These are phyloP conservation scores for Aspergillus tanneri DNA, from an alignment of 2,329 filamentous ascomycete species.

Conservation along the genomic window DNA sequence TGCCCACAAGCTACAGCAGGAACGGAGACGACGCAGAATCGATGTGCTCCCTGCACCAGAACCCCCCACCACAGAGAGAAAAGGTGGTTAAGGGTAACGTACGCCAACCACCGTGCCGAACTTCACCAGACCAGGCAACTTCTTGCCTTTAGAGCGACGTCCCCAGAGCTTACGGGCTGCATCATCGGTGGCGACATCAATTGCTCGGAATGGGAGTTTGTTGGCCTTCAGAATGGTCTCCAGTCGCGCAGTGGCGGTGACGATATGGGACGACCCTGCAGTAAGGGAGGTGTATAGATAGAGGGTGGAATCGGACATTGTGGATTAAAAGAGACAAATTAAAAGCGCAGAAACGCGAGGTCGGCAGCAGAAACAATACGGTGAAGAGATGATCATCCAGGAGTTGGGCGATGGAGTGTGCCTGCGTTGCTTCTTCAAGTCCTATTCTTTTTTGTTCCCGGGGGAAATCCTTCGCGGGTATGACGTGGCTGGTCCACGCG, in stretches of 20 bases:
- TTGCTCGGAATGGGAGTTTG: slow-evolving; percentile 85
- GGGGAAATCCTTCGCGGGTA: background rate
- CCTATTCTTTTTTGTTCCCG: background rate
- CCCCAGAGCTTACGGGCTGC: slow-evolving; percentile 87
- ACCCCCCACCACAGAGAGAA: background rate
- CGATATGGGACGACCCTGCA: slow-evolving; percentile 90
- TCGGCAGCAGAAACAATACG: background rate
- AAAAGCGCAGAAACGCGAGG: background rate
- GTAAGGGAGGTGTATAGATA: slow-evolving; percentile 97
- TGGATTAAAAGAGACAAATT: background rate
- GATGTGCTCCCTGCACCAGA: background rate
- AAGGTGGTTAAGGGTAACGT: slow-evolving; percentile 42
- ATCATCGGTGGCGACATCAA: slow-evolving; percentile 88
- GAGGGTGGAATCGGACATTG: slow-evolving; percentile 59
- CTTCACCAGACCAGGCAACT: slow-evolving; percentile 85
- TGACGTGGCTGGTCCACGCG: slow-evolving; percentile 4
- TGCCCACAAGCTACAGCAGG: background rate
- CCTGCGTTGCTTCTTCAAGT: background rate
- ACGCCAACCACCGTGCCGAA: slow-evolving; percentile 82
- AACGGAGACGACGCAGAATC: background rate
- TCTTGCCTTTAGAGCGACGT: slow-evolving; percentile 78
- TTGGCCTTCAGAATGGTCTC: slow-evolving; percentile 96
- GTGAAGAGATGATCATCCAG: slow-evolving; percentile 1
- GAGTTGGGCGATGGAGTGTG: background rate
- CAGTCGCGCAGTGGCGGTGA: slow-evolving; percentile 91